These are phyloP conservation scores for Aspergillus sp. DNA, from an alignment of 2,329 filamentous ascomycete species.

Conservation along the genomic window DNA sequence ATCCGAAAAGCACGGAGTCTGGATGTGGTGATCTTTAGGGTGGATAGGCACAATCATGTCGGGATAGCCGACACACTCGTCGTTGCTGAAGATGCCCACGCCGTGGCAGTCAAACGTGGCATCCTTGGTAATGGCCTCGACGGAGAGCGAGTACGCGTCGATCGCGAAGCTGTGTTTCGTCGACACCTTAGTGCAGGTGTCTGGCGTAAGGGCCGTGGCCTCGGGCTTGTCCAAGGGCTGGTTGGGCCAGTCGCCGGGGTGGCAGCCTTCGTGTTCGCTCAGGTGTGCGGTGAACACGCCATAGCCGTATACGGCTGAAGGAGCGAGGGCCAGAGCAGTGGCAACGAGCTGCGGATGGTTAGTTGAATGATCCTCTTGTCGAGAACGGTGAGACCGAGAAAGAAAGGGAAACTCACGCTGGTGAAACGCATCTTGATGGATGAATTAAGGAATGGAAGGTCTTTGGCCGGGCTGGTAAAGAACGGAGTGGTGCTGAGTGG, in stretches of 20 bases:
- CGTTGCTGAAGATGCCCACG: constrained; percentile 14
- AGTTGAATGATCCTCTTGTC: not conserved
- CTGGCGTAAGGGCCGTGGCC: constrained; percentile 4
- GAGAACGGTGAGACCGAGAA: not conserved
- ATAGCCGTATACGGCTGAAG: constrained; percentile 12
- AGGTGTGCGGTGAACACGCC: constrained; percentile 13
- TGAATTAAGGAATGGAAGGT: not conserved
- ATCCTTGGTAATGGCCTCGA: constrained; percentile 10
- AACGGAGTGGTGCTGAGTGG: not conserved
- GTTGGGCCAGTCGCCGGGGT: not conserved
- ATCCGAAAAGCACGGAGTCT: constrained; percentile 11
- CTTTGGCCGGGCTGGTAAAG: not conserved
- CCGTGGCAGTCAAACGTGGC: constrained; percentile 11
- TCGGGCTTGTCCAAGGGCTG: not conserved
- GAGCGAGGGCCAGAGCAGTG: constrained; percentile 13
- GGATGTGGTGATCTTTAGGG: not conserved
- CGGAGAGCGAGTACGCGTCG: constrained; percentile 15
- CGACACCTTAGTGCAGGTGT: constrained; percentile 13
- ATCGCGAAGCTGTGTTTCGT: constrained; percentile 18
- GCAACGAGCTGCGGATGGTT: constrained; percentile 8
- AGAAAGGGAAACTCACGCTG: constrained; percentile 9
- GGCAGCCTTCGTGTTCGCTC: constrained; percentile 14
- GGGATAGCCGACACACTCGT: constrained; percentile 13
- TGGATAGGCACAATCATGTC: constrained; percentile 11
- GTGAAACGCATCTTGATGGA: constrained; percentile 13